phyloP scores from a whole-genome alignment of 768 basidiomycete species.

The Amanita exitialis region DNA sequence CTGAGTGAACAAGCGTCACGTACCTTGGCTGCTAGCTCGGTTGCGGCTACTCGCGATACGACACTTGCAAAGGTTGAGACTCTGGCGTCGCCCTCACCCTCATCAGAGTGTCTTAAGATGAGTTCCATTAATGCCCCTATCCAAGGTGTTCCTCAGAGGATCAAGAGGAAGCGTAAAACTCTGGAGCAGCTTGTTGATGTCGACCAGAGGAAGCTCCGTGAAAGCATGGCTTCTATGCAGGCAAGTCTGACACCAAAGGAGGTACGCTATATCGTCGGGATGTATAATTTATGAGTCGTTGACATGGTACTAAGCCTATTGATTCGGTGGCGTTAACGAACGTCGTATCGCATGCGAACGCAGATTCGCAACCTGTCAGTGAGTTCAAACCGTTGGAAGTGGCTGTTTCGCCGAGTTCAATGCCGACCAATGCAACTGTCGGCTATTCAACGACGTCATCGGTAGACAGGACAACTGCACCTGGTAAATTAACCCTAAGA shows the following conservation, averaged over 20 bases:
- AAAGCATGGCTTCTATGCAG: background rate
- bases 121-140: background rate
- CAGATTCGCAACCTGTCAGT: background rate
- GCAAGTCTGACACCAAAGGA: background rate
- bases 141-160: background rate
- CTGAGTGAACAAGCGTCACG: background rate
- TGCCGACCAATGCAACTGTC: background rate
- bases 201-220: conserved; percentile 4
- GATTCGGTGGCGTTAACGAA: background rate
- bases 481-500: background rate
- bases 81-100: background rate
- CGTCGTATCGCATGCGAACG: background rate
- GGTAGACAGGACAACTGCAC: background rate
- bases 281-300: background rate
- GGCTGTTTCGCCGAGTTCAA: background rate
- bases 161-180: conserved; percentile 4
- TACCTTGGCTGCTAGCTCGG: background rate
- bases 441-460: background rate
- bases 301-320: background rate
- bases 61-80: background rate
- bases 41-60: background rate
- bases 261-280: background rate
- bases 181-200: conserved; percentile 1
- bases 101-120: background rate
- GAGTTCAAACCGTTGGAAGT: background rate